Base-by-base conservation (phyloP, 2,329 filamentous ascomycete genomes). In the Chrysosphaeria jannelii region DNA sequence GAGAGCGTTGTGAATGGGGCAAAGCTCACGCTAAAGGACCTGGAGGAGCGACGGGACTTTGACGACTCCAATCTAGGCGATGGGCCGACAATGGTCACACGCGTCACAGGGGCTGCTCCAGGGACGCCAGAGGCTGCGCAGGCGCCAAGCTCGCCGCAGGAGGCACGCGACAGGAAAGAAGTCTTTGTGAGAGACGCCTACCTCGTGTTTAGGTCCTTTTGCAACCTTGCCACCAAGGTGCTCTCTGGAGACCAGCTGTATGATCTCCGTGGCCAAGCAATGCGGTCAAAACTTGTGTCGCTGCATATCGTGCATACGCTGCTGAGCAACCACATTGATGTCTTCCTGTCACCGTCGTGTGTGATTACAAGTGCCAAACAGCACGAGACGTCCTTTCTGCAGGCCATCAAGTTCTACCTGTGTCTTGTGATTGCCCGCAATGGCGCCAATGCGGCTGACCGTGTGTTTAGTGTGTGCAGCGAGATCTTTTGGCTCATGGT, bases 401-500 rank as follows among this genome's bases (percentile, higher is more conserved):
- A 93, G 42, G 85, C 85, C 16, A 68, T 90, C 39, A 91, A 93
- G 42, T 90, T 89, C 39, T 91, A 97, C 40, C 57, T 97, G 14
- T 93, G 85, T 43, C 57, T 97, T 19, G 89, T 78, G 44, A 62
- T 97, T 34, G 91, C 79, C 26, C 64, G 81, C 24, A 97, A 97
- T 39, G 88, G 81, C 10, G 75, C 85, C 9, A 93, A 81, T 46
- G 81, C 79, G 4, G 72, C 90, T 20, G 72, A 76, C 31, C 62
- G 62, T 32, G 78, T 97, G 1, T 97, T 93, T 37, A 81, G 93
- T 38, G 76, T 93, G 20, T 81, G 75, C 41, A 79, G 74, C 36
- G 85, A 97, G 42, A 89, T 93, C 14, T 97, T 97, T 41, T 97
- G 79, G 78, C 53, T 93, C 27, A 90, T 91, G 68, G 48, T 91